Conservation (phyloP, 176 grass and related monocot species). For the Elaeis guineensis region DNA sequence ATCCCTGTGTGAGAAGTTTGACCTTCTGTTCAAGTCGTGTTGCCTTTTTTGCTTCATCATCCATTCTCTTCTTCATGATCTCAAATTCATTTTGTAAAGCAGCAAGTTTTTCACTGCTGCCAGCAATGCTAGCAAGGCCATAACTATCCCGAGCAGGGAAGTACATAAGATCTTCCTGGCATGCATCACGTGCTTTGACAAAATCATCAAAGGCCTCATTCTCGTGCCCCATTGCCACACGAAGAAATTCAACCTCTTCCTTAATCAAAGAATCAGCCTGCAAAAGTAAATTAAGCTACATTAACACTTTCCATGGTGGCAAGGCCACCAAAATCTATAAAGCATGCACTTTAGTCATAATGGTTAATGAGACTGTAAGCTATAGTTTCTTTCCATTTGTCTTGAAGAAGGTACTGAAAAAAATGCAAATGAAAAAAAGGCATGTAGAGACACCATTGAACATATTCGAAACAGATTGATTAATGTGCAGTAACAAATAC, state of each 20-base stretch:
- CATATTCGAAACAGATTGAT: no score
- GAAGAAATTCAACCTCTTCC: constrained; percentile 60
- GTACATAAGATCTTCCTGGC: constrained; percentile 89
- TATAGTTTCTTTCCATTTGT: no score
- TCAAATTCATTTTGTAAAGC: constrained; percentile 81
- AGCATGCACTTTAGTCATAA: background rate
- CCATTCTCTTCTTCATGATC: constrained; percentile 76
- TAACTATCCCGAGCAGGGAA: constrained; percentile 63
- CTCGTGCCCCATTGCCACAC: constrained; percentile 73
- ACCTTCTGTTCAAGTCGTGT: constrained; percentile 85
- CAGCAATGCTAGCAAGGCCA: constrained; percentile 75
- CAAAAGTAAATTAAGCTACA: constrained; percentile 10
- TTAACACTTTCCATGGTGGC: background rate
- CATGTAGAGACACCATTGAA: background rate
- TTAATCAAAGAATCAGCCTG: constrained; percentile 72
- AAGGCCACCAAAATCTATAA: background rate
- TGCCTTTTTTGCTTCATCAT: constrained; percentile 88
- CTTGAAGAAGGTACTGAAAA: background rate
- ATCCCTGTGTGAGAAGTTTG: constrained; percentile 83
- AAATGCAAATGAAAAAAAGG: background rate
- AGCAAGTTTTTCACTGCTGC: constrained; percentile 62
- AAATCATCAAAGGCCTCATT: constrained; percentile 74
- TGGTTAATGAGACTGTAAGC: no score
- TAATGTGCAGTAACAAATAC: no score
- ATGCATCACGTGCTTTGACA: constrained; percentile 75